Evolutionary conservation across 2,329 filamentous ascomycete species (phyloP).

Genomic region (Colletotrichum australisinense): DNA sequence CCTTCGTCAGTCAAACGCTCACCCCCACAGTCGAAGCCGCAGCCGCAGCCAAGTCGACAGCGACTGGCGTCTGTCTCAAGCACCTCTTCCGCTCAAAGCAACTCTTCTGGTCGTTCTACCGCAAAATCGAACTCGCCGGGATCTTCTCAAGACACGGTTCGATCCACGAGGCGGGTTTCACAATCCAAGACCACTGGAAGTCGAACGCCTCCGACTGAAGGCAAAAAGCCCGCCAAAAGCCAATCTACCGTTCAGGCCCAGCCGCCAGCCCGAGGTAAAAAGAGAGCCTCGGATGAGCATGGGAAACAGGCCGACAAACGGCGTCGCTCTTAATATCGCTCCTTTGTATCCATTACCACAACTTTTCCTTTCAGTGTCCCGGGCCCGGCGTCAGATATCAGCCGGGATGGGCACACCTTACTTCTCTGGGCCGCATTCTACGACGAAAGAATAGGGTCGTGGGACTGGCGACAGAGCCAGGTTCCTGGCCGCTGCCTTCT

Average conservation of each 20-base stretch:
- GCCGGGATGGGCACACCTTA: neutral
- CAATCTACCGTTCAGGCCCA: neutral
- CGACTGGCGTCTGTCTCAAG: neutral
- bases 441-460: neutral
- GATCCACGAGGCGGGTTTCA: neutral
- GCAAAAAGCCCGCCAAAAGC: neutral
- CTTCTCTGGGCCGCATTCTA: neutral
- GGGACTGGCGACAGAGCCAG: neutral
- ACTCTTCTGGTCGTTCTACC: neutral
- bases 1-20: neutral
- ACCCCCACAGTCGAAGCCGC: too few species aligned
- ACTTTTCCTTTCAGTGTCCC: neutral
- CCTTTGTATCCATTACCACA: slow-evolving; percentile 3
- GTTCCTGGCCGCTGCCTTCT: neutral
- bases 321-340: slow-evolving; percentile 5
- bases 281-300: neutral
- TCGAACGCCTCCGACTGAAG: neutral
- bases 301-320: neutral
- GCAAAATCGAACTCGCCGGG: neutral
- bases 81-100: neutral
- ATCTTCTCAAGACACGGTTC: neutral
- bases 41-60: neutral
- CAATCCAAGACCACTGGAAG: neutral
- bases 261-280: neutral
- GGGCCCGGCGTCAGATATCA: neutral